These are phyloP conservation scores for Harringtonia lauricola DNA, from an alignment of 2,329 filamentous ascomycete species.

Conservation along the genomic window DNA sequence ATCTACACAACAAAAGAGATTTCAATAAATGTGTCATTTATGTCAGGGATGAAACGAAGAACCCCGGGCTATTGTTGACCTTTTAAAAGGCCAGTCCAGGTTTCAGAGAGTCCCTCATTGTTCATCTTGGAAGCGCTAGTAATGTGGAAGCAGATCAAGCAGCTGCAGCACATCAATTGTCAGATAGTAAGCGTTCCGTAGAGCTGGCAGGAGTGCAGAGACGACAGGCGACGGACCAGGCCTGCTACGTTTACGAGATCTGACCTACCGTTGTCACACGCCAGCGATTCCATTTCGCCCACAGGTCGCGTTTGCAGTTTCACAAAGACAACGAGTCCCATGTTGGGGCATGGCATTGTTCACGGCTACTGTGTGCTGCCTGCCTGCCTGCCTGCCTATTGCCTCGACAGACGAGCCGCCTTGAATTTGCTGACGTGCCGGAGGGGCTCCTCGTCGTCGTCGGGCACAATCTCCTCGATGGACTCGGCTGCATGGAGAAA, in stretches of 20 bases:
- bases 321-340: not conserved
- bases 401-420: slow-evolving; percentile 51
- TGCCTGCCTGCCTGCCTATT: slow-evolving; percentile 18
- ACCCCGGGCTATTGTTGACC: slow-evolving; percentile 28
- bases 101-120: slow-evolving; percentile 49
- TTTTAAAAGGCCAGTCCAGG: slow-evolving; percentile 25
- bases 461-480: slow-evolving; percentile 54
- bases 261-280: no score
- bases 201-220: not conserved
- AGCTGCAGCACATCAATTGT: slow-evolving; percentile 43
- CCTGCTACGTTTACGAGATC: no score
- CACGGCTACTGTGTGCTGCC: not conserved
- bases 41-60: slow-evolving; percentile 56
- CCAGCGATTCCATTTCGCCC: no score
- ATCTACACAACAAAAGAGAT: no score
- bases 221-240: no score
- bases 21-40: no score
- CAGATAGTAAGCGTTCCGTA: slow-evolving; percentile 32
- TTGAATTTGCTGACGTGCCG: slow-evolving; percentile 63
- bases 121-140: slow-evolving; percentile 47
- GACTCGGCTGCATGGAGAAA: slow-evolving; percentile 64
- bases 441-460: slow-evolving; percentile 52
- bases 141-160: slow-evolving; percentile 40
- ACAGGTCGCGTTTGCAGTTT: no score
- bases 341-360: not conserved